Percentiles rank a stretch among this genome's conserved stretches.
phyloP scores from a whole-genome alignment of 495 filamentous ascomycete genomes.

The Delitschia confertaspora region DNA sequence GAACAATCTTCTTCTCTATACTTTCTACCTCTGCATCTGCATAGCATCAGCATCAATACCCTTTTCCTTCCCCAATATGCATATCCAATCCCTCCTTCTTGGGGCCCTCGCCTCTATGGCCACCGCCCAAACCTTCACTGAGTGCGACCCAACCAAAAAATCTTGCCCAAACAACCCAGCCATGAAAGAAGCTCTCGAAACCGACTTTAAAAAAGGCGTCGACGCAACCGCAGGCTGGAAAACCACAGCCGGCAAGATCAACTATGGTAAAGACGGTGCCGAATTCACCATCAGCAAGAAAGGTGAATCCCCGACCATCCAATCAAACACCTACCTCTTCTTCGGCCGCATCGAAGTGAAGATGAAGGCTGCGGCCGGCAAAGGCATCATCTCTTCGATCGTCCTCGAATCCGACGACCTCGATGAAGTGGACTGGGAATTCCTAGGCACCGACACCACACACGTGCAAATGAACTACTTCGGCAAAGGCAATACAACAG shows the following conservation, averaged over 20 bases:
- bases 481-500: constrained; percentile 66
- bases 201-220: constrained; percentile 58
- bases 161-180: constrained; percentile 58
- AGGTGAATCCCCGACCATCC: constrained; percentile 66
- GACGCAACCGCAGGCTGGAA: constrained; percentile 49
- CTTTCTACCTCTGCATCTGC: no score
- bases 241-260: constrained; percentile 49
- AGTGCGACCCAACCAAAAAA: constrained; percentile 57
- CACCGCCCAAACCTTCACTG: constrained; percentile 54
- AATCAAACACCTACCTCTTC: constrained; percentile 67
- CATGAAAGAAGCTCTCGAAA: constrained; percentile 46
- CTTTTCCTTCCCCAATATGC: no score
- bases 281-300: constrained; percentile 63
- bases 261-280: constrained; percentile 49
- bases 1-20: no score
- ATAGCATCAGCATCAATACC: no score
- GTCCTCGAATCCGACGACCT: constrained; percentile 77
- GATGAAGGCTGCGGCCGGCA: constrained; percentile 63
- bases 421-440: constrained; percentile 81
- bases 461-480: constrained; percentile 76
- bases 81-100: no score
- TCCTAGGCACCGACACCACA: constrained; percentile 45
- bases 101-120: constrained; percentile 24
- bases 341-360: constrained; percentile 63
- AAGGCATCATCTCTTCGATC: constrained; percentile 72